Evolutionary conservation across 2,329 filamentous ascomycete genomes (phyloP), one percentile per base, ranked within the genome.

Genomic region (Thelonectria rubi): DNA sequence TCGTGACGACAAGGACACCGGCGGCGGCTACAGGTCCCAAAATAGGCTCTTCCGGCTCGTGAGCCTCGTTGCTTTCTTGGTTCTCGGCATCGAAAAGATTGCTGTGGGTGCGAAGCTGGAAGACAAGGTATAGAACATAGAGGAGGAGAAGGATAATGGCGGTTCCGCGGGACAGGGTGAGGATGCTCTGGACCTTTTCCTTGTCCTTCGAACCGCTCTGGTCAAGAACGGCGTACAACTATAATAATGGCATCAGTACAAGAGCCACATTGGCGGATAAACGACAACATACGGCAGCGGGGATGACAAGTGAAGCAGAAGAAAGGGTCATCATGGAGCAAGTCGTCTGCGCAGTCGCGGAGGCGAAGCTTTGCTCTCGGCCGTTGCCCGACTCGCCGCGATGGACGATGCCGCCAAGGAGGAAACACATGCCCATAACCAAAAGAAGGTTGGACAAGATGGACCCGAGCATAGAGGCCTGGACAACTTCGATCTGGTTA

Each of bases 391-490:
- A 82, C 34, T 80, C 74, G 63, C 84, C 82, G 58, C 80, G 80
- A 78, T 88, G 87, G 64, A 83, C 82, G 62, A 93, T 79, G 32
- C 91, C 91, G 57, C 91, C 91, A 57, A 91, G 85, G 67, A 93
- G 81, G 80, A 93, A 93, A 77, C 90, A 93, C 83, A 91, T 92
- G 70, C 91, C 90, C 74, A 93, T 85, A 48, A 93, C 94, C 20
- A 98, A 87, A 8, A 98, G 85, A 66, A 97, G 89, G 78, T 98
- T 98, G 67, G 94, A 97, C 40, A 98, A 83, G 70, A 98, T 97
- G 73, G 92, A 96, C 49, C 95, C 94, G 34, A 98, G 88, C 94
- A 98, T 98, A 66, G 93, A 97, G 18, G 94, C 91, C 80, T 98
- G 95, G n/a, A 98, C 94, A 67, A 98, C 94, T 71, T 94, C 89